Conservation (phyloP, 345 rosid species). For the Citropsis articulata region DNA sequence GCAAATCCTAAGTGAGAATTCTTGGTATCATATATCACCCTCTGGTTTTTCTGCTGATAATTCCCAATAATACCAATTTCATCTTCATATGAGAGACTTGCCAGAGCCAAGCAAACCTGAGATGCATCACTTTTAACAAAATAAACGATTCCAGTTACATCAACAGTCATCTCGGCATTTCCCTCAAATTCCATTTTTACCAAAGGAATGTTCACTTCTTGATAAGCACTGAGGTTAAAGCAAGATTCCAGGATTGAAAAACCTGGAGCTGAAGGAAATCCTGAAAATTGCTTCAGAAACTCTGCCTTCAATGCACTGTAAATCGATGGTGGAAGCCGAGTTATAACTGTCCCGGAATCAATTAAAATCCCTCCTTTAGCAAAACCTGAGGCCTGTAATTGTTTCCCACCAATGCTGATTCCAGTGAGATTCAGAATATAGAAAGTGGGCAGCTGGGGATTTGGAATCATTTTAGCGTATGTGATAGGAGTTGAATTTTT, state of each 20-base stretch:
- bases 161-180: constrained; percentile 52
- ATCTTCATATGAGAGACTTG: constrained; percentile 65
- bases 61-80: constrained; percentile 74
- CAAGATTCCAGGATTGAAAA: constrained; percentile 83
- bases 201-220: constrained; percentile 64
- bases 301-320: constrained; percentile 66
- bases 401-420: constrained; percentile 55
- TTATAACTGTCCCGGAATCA: constrained; percentile 87
- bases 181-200: constrained; percentile 59
- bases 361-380: constrained; percentile 49
- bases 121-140: constrained; percentile 71
- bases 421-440: constrained; percentile 81
- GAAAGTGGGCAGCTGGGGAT: constrained; percentile 61
- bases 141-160: constrained; percentile 70
- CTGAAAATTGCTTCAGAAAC: constrained; percentile 65
- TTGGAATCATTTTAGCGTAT: constrained; percentile 58
- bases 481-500: constrained; percentile 61
- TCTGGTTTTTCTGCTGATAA: constrained; percentile 86
- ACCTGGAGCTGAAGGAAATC: constrained; percentile 64
- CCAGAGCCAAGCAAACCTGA: constrained; percentile 80
- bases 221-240: constrained; percentile 69
- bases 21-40: constrained; percentile 74
- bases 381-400: constrained; percentile 36
- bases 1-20: constrained; percentile 68
- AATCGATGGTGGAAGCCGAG: constrained; percentile 74